These are phyloP conservation scores for Pythium rhizo-oryzae DNA, from an alignment of 352 stramenopile genomes.

Conservation along the genomic window DNA sequence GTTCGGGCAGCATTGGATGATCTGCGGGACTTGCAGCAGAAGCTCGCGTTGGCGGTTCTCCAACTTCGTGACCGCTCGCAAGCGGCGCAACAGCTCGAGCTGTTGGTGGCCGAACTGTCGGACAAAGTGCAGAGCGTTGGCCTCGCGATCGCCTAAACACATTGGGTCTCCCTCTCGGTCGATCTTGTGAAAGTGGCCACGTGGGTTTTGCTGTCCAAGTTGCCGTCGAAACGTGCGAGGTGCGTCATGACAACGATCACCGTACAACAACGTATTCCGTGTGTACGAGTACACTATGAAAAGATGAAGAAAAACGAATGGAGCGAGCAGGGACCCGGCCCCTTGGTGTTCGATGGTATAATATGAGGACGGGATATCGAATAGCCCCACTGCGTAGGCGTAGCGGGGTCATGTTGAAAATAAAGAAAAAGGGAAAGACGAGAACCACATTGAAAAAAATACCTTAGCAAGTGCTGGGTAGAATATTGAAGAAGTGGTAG, in stretches of 20 bases:
- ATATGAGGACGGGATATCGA: conserved; percentile 4
- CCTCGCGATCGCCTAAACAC: conserved; percentile 50
- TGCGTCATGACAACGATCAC: too few species aligned
- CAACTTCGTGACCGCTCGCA: conserved; percentile 67
- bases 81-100: conserved; percentile 57
- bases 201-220: too few species aligned
- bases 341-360: conserved; percentile 2
- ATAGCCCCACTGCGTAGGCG: too few species aligned
- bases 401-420: too few species aligned
- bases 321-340: conserved; percentile 2
- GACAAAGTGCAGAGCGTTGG: conserved; percentile 74
- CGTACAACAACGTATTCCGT: too few species aligned
- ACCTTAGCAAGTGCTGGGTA: conserved; percentile 46
- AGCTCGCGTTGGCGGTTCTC: conserved; percentile 52
- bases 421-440: too few species aligned
- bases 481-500: conserved; percentile 82
- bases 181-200: not conserved
- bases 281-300: not conserved
- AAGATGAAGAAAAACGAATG: conserved; percentile 2
- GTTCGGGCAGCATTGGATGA: conserved; percentile 58
- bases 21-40: conserved; percentile 62
- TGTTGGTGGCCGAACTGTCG: conserved; percentile 62
- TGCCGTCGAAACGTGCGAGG: too few species aligned
- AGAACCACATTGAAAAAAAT: too few species aligned
- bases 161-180: not conserved